Percentiles rank a stretch among this genome's conserved stretches.
Evolutionary conservation across 2,329 filamentous ascomycete species (phyloP).

Genomic region (Fusarium sp.): DNA sequence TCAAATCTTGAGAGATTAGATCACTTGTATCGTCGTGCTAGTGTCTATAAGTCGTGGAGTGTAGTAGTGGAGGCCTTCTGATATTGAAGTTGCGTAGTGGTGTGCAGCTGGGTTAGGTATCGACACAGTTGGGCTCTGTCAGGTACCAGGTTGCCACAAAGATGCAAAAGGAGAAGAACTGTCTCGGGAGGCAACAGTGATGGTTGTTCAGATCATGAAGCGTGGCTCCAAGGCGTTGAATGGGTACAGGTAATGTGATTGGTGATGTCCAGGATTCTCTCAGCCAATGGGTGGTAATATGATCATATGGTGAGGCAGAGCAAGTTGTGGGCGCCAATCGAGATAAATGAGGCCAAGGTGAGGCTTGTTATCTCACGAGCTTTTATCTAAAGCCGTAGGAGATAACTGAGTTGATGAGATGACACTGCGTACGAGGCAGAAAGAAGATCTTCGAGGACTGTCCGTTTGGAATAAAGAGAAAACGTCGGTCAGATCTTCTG

Average conservation of each 20-base stretch:
- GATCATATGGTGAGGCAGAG: slow-evolving; percentile 54
- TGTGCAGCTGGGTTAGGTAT: slow-evolving; percentile 49
- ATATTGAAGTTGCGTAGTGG: slow-evolving; percentile 39
- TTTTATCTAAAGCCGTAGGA: slow-evolving; percentile 31
- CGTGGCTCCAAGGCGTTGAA: slow-evolving; percentile 50
- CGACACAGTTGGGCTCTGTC: slow-evolving; percentile 40
- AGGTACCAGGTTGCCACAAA: slow-evolving; percentile 41
- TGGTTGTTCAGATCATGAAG: slow-evolving; percentile 45
- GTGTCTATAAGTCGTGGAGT: slow-evolving; percentile 23
- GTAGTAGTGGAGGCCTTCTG: slow-evolving; percentile 35
- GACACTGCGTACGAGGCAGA: slow-evolving; percentile 36
- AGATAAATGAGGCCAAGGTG: slow-evolving; percentile 47
- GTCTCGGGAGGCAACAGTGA: slow-evolving; percentile 49
- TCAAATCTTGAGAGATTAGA: slow-evolving; percentile 4
- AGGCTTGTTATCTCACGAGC: slow-evolving; percentile 41
- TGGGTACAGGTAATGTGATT: slow-evolving; percentile 52
- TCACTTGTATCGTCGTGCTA: slow-evolving; percentile 21
- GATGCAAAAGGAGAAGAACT: slow-evolving; percentile 44
- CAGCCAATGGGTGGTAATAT: slow-evolving; percentile 53
- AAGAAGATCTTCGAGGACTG: slow-evolving; percentile 41
- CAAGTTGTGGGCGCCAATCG: slow-evolving; percentile 50
- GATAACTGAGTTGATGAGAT: slow-evolving; percentile 27
- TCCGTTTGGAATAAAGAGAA: slow-evolving; percentile 43
- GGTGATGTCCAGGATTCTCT: slow-evolving; percentile 50
- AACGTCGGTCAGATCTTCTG: slow-evolving; percentile 46